Conservation (phyloP, 139 green algal species). For the Closterium sp. region DNA sequence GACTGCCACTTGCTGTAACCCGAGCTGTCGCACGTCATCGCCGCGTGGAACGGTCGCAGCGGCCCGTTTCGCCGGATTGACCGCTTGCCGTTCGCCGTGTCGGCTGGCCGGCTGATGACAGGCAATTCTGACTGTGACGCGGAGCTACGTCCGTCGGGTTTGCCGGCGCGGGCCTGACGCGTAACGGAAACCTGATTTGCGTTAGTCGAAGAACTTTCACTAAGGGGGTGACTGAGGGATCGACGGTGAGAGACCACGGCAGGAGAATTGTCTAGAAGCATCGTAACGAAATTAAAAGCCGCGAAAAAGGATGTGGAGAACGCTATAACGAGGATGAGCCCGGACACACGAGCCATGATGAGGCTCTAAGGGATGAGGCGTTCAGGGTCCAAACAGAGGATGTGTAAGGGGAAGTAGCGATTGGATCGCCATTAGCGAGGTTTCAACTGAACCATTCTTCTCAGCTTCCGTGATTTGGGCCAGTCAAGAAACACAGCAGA, state of each 20-base stretch:
- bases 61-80: neutral
- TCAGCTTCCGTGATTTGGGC: too few relatives aligned
- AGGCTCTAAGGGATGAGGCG: neutral
- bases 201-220: too few relatives aligned
- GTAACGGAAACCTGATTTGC: neutral
- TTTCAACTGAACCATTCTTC: too few relatives aligned
- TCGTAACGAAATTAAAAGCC: neutral
- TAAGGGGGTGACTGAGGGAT: neutral
- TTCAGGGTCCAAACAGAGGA: neutral
- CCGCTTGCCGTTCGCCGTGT: neutral
- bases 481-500: too few relatives aligned
- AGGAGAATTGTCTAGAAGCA: neutral
- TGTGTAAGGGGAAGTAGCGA: neutral
- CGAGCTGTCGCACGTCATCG: conserved; percentile 45
- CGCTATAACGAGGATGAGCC: neutral
- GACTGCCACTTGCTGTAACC: conserved; percentile 64
- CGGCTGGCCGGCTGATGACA: neutral
- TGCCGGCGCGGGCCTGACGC: neutral
- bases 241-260: neutral
- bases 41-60: conserved; percentile 36
- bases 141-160: neutral
- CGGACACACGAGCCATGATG: neutral
- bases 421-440: too few relatives aligned
- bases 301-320: neutral
- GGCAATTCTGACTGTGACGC: neutral